Evolutionary conservation across 2,329 filamentous ascomycete genomes (phyloP), one percentile per base, ranked within the genome.

Genomic region (Phialemoniopsis sp.): DNA sequence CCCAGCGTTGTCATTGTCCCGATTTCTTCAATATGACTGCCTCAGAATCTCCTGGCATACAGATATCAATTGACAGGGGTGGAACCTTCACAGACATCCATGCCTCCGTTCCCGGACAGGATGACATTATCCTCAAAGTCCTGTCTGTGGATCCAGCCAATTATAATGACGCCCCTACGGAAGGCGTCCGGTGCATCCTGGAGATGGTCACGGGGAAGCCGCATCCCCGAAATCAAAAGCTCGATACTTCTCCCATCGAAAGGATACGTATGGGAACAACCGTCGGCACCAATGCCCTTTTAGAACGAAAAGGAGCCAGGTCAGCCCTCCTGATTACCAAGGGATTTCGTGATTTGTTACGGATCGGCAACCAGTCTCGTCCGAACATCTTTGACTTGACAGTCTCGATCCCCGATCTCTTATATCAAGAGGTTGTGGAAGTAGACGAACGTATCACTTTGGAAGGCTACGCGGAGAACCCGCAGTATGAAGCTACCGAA

Each of bases 11-110:
- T n/a, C n/a, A n/a, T n/a, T n/a, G n/a, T n/a, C n/a, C n/a, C n/a
- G n/a, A n/a, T 26, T 26, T 8, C 10, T 26, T 10, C 21, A 6
- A 26, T 10, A 6, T 26, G 21, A 6, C 21, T 10, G 6, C 10
- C 6, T 26, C 21, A 26, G 10, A 6, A 26, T 10, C 42, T 4
- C 36, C 41, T 14, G 34, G 38, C 18, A 40, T 46, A 13, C 41
- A 36, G 6, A 26, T 26, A 6, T 26, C 21, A 6, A 26, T 26
- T 10, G 53, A 80, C 66, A 73, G 80, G 44, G 80, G 80, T 42
- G 80, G 80, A 35, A 84, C 80, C 21, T 84, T 85, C 58, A 83
- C 79, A 32, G 80, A 85, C 54, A 79, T 56, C 71, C 82, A 15
- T 75, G 80, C 46, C 80, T 80, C 47, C 72, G 77, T 19, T 74